Evolutionary conservation across 2,329 filamentous ascomycete genomes (phyloP).

Genomic region (Ceratocystis eucalypticola): DNA sequence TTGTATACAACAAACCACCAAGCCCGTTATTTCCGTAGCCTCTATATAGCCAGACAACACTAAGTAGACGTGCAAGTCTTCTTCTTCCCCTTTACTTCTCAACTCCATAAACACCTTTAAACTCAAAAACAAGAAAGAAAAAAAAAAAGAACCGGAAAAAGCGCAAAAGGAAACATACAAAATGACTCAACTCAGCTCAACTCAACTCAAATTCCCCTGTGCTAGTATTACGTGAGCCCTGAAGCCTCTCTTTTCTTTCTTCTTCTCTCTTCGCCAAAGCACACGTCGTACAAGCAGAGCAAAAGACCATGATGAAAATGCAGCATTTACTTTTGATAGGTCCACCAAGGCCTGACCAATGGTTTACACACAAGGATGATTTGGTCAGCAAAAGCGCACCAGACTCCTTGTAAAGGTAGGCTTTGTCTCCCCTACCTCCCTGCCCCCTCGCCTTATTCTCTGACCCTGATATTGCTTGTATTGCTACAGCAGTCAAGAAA

Average conservation of each 20-base stretch:
- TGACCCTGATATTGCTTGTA: background rate
- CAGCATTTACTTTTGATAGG: slow-evolving; percentile 1
- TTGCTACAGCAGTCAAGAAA: background rate
- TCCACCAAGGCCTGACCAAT: background rate
- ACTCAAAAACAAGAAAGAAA: background rate
- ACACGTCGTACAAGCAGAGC: background rate
- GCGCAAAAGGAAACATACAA: background rate
- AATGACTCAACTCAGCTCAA: background rate
- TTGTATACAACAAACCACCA: background rate
- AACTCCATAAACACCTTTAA: slow-evolving; percentile 2
- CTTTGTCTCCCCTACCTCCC: background rate
- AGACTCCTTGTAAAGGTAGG: background rate
- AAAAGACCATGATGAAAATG: background rate
- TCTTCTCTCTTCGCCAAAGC: background rate
- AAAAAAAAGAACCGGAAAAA: background rate
- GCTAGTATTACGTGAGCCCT: background rate
- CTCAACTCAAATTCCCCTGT: background rate
- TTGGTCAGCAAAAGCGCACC: background rate
- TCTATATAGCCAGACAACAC: background rate
- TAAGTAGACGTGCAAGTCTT: background rate
- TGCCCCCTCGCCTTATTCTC: background rate
- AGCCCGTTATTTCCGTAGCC: background rate
- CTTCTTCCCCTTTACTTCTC: background rate
- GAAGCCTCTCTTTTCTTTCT: background rate
- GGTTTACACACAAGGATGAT: background rate